Evolutionary conservation across 1,139 yeast species (phyloP).

Genomic region (Magnusiomyces tetraspermus): DNA sequence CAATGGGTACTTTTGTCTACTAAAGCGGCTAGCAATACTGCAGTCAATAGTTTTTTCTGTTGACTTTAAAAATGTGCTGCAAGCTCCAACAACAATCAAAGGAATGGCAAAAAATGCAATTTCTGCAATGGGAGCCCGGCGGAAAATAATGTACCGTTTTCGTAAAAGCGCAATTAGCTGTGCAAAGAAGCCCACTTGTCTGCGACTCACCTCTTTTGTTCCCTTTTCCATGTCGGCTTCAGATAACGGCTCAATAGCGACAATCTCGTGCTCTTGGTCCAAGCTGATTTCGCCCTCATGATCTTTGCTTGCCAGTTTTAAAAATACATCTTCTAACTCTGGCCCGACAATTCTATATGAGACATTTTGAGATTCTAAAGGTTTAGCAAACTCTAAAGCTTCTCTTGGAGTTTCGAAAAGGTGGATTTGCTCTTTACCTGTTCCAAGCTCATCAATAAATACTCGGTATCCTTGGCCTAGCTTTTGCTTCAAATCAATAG

Average conservation of each 20-base stretch:
- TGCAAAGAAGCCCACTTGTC: slow-evolving; percentile 19
- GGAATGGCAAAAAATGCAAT: slow-evolving; percentile 27
- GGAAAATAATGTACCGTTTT: slow-evolving; percentile 27
- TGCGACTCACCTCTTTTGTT: neutral
- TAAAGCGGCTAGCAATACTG: neutral
- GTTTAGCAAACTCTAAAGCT: slow-evolving; percentile 20
- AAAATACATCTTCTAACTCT: slow-evolving; percentile 31
- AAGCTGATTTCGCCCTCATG: slow-evolving; percentile 27
- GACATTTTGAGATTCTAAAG: slow-evolving; percentile 20
- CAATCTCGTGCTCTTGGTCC: too few species aligned
- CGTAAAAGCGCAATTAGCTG: slow-evolving; percentile 28
- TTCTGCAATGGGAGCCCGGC: slow-evolving; percentile 27
- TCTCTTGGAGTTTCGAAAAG: slow-evolving; percentile 6
- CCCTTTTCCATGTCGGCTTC: too few species aligned
- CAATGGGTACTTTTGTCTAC: slow-evolving; percentile 19
- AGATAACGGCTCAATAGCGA: too few species aligned
- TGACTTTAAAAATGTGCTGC: slow-evolving; percentile 21
- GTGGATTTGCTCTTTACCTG: slow-evolving; percentile 15
- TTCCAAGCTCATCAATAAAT: slow-evolving; percentile 20
- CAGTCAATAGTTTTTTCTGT: neutral
- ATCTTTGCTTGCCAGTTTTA: slow-evolving; percentile 29
- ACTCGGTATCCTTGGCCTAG: slow-evolving; percentile 32
- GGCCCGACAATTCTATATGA: slow-evolving; percentile 29
- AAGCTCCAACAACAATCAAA: slow-evolving; percentile 27
- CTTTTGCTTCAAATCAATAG: slow-evolving; percentile 29